Evolutionary conservation across 768 basidiomycete species (phyloP).

Genomic region (Panus rudis): DNA sequence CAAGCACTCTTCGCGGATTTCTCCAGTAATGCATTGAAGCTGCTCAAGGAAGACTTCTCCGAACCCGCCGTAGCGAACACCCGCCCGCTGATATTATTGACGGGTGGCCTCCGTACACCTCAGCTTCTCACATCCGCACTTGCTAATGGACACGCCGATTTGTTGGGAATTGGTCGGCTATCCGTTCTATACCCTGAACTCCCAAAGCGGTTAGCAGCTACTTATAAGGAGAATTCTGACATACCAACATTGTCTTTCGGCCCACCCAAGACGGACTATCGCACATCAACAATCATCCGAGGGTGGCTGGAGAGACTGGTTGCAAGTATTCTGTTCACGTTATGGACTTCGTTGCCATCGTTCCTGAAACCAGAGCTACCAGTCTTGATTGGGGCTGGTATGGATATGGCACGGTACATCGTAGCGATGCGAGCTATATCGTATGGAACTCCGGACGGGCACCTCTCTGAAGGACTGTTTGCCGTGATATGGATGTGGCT

Average conservation of each 20-base stretch:
- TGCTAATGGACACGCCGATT: conserved; percentile 49
- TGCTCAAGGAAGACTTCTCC: conserved; percentile 25
- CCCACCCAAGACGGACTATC: background rate
- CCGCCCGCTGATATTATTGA: conserved; percentile 54
- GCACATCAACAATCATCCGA: conserved; percentile 7
- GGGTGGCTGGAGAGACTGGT: conserved; percentile 12
- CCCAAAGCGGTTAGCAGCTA: conserved; percentile 9
- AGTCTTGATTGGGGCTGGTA: conserved; percentile 58
- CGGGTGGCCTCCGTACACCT: conserved; percentile 69
- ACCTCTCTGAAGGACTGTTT: conserved; percentile 16
- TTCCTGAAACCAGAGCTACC: conserved; percentile 26
- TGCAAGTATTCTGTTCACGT: conserved; percentile 9
- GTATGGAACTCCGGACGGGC: too few relatives aligned
- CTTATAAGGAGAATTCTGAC: background rate
- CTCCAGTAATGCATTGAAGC: conserved; percentile 45
- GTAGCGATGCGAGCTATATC: conserved; percentile 51
- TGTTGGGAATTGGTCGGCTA: conserved; percentile 70
- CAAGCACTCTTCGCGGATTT: conserved; percentile 73
- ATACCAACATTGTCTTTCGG: background rate
- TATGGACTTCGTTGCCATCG: conserved; percentile 26
- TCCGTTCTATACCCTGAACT: conserved; percentile 53
- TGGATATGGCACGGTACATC: conserved; percentile 60
- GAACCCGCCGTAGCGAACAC: conserved; percentile 16
- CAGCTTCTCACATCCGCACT: conserved; percentile 49
- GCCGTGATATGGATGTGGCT: conserved; percentile 21